phyloP scores from a whole-genome alignment of 495 filamentous ascomycete genomes.

The Eremomyces bilateralis region DNA sequence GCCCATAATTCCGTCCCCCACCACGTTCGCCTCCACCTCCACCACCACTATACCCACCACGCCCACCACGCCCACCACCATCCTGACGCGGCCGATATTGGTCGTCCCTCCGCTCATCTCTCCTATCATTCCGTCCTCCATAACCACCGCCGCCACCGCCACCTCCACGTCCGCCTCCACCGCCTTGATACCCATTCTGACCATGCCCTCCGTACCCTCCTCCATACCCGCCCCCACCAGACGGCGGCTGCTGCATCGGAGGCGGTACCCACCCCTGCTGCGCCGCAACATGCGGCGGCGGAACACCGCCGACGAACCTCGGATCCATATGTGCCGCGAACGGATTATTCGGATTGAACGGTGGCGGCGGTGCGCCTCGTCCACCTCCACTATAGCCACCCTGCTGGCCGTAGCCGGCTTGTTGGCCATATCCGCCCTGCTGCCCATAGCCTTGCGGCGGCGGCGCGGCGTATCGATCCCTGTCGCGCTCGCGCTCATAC shows the following conservation, averaged over 20 bases:
- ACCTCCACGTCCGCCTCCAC: not conserved
- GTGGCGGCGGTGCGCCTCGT: not conserved
- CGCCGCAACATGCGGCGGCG: not conserved
- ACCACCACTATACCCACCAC: not conserved
- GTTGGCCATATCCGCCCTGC: not conserved
- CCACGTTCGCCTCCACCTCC: not conserved
- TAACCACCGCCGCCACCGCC: conserved; percentile 1
- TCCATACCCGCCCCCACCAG: not conserved
- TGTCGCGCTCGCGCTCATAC: too few relatives aligned
- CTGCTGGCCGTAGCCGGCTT: not conserved
- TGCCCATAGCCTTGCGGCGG: too few relatives aligned
- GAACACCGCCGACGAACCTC: not conserved
- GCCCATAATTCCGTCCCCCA: not conserved
- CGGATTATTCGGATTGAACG: not conserved
- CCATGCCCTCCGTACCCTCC: conserved; percentile 1
- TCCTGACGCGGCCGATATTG: not conserved
- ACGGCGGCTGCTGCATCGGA: not conserved
- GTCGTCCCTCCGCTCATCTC: conserved; percentile 1
- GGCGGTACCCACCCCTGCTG: not conserved
- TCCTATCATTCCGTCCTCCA: not conserved
- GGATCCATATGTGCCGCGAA: not conserved
- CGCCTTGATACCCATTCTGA: conserved; percentile 3
- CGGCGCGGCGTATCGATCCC: too few relatives aligned
- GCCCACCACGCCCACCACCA: not conserved
- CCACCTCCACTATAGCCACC: not conserved